Base-by-base conservation (phyloP, 148 eudicot species). In the Polygonum maritimum region DNA sequence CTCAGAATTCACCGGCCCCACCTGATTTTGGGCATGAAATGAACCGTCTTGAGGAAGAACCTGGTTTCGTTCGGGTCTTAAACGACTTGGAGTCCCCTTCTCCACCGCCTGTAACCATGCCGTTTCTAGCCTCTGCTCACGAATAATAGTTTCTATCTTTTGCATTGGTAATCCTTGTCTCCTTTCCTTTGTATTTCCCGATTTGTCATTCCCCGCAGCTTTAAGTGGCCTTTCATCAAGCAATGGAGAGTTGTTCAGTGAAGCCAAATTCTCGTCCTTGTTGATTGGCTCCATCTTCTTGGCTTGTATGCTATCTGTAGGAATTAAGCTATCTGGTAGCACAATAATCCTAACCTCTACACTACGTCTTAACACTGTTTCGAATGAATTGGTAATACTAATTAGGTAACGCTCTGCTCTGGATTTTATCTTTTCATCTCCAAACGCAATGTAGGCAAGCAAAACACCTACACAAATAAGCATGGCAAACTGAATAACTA, bases 61-160 rank as follows among this genome's bases (percentile, higher is more conserved):
- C 85, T 95, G 97, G 76, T 91, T 92, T 79, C 86, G 88, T 80
- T 92, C 97, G 2, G 92, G 92, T 75, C 90, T 81, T 35, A 83
- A 81, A 63, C 87, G 85, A 81, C 85, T 87, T 78, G 98, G 98
- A 16, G 99, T 91, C 74, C 98, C 92, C 84, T 87, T 92, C 81
- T 92, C 99, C 52, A 84, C 89, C 75, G 97, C 90, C 80, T 92
- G 99, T 78, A 96, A 74, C 99, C 98, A 92, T 33, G 99, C 99
- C 7, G 94, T 92, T 88, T 96, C 98, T 70, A 91, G 79, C 85
- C 97, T 87, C 81, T 96, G 98, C 81, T 92, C 98, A 15, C 83
- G 97, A 41, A 96, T 92, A 75, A 92, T 92, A 16, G 99, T 88
- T 78, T 94, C 98, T 44, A 91, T 90, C 81, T 92, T 89, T 79